These are phyloP conservation scores for Fusarium luffae DNA, from an alignment of 2,329 filamentous ascomycete genomes.

Conservation along the genomic window DNA sequence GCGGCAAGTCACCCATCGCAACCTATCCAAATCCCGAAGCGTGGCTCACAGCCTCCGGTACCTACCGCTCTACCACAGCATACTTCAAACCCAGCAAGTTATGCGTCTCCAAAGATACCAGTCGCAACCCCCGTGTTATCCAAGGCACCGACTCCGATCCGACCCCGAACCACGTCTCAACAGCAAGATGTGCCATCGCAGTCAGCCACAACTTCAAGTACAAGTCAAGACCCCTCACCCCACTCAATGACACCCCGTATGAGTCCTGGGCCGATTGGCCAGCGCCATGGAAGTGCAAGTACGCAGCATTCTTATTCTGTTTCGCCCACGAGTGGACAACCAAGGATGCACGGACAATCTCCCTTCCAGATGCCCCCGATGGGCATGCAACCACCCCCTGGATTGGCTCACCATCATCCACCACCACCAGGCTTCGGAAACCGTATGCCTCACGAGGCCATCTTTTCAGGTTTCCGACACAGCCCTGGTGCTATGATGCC, in stretches of 20 bases:
- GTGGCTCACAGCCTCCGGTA: constrained; percentile 54
- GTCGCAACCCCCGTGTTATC: constrained; percentile 83
- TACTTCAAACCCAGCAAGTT: constrained; percentile 64
- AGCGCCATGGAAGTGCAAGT: constrained; percentile 70
- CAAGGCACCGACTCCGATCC: constrained; percentile 83
- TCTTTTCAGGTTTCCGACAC: constrained; percentile 61
- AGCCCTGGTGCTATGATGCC: constrained; percentile 59
- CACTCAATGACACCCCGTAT: constrained; percentile 73
- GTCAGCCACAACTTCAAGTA: constrained; percentile 58
- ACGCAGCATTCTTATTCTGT: constrained; percentile 55
- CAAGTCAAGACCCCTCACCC: constrained; percentile 69
- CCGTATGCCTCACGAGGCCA: constrained; percentile 64
- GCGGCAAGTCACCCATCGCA: constrained; percentile 54
- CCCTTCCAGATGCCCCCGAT: constrained; percentile 66
- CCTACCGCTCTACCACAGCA: constrained; percentile 68
- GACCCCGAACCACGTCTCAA: constrained; percentile 80
- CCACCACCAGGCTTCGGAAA: constrained; percentile 65
- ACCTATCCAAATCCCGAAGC: constrained; percentile 53
- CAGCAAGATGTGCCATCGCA: constrained; percentile 80
- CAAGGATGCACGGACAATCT: constrained; percentile 52
- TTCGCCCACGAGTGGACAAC: constrained; percentile 65
- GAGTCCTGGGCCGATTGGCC: constrained; percentile 71
- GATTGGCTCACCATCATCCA: constrained; percentile 51
- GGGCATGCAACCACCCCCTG: constrained; percentile 61
- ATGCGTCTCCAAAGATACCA: constrained; percentile 82